Evolutionary conservation across 176 grass and related monocot species (phyloP).

Genomic region (Hordeum marinum): DNA sequence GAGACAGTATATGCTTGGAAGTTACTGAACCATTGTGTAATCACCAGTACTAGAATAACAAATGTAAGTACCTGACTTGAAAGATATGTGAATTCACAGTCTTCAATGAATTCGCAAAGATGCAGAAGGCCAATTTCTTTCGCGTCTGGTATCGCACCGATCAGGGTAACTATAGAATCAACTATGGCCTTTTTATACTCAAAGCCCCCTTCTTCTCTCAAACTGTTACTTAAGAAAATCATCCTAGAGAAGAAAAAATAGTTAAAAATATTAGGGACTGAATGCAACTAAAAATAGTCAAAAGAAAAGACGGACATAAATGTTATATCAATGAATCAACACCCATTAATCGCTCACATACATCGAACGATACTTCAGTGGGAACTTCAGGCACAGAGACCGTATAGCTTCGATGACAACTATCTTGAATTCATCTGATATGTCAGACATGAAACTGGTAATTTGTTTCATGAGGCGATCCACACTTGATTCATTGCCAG

Average conservation of each 20-base stretch:
- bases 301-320: not conserved
- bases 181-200: slow-evolving; percentile 99
- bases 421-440: slow-evolving; percentile 99
- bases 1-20: not conserved
- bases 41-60: not conserved
- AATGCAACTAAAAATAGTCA: not conserved
- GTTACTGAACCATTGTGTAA: slow-evolving; percentile 16
- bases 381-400: slow-evolving; percentile 92
- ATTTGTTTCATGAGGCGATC: slow-evolving; percentile 98
- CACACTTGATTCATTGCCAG: slow-evolving; percentile 95
- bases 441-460: slow-evolving; percentile 92
- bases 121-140: slow-evolving; percentile 94
- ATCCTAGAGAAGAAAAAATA: slow-evolving; percentile 56
- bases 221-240: slow-evolving; percentile 91
- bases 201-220: slow-evolving; percentile 97
- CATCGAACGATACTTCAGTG: slow-evolving; percentile 93
- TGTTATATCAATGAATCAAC: not conserved
- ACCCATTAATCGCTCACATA: slow-evolving; percentile 35
- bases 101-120: slow-evolving; percentile 98
- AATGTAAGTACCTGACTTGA: slow-evolving; percentile 71
- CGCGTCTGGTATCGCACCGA: slow-evolving; percentile 88
- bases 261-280: not conserved
- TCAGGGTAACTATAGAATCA: slow-evolving; percentile 88
- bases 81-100: slow-evolving; percentile 98
- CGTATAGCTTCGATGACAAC: slow-evolving; percentile 95